phyloP scores from a whole-genome alignment of 1,284 basidiomycete genomes.

The Irpex sp. region DNA sequence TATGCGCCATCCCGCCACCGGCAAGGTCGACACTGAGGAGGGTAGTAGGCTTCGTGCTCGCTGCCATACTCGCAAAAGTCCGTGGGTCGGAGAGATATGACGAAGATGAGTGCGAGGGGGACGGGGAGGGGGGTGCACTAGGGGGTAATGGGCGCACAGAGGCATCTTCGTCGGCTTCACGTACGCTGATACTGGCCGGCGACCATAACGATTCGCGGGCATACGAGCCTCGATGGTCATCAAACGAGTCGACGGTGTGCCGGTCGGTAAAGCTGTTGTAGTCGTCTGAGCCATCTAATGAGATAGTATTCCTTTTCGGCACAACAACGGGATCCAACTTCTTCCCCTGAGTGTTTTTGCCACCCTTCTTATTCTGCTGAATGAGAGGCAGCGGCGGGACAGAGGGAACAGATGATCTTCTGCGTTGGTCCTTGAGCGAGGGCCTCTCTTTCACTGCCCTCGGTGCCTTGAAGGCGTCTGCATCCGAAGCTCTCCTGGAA shows the following conservation, averaged over 20 bases:
- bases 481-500: constrained; percentile 39
- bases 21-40: constrained; percentile 83
- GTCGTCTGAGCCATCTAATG: constrained; percentile 58
- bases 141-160: constrained; percentile 85
- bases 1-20: constrained; percentile 77
- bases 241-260: constrained; percentile 30
- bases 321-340: background rate
- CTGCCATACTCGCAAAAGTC: constrained; percentile 77
- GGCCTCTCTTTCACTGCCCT: constrained; percentile 18
- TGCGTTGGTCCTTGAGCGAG: constrained; percentile 25
- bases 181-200: constrained; percentile 61
- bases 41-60: constrained; percentile 95
- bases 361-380: constrained; percentile 16
- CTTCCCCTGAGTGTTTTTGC: background rate
- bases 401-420: constrained; percentile 24
- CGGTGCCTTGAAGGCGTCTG: constrained; percentile 22
- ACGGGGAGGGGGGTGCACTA: constrained; percentile 79
- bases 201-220: constrained; percentile 73
- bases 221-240: constrained; percentile 50
- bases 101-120: constrained; percentile 75
- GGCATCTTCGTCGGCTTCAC: constrained; percentile 87
- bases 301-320: constrained; percentile 38
- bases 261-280: constrained; percentile 21
- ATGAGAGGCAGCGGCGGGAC: constrained; percentile 20
- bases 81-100: constrained; percentile 78